Conservation (phyloP, 2,329 filamentous ascomycete genomes). For the Ophiocordyceps sinensis region DNA sequence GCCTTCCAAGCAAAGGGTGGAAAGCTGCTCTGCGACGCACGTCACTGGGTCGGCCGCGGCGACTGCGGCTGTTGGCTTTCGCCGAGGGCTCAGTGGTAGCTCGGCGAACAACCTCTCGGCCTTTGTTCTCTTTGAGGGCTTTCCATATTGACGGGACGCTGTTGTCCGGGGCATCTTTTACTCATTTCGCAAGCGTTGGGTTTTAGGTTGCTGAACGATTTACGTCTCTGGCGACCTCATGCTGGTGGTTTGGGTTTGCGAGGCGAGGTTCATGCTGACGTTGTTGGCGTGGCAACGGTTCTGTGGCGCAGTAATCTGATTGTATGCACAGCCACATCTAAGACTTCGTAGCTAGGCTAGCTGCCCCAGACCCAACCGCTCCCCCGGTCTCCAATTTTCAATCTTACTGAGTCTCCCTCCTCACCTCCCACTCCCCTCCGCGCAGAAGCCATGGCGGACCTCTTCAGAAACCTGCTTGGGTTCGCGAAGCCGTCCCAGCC, state of each 20-base stretch:
- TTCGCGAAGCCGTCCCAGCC: slow-evolving; percentile 41
- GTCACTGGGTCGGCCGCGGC: slow-evolving; percentile 14
- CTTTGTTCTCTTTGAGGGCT: slow-evolving; percentile 29
- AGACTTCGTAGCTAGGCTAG: no score
- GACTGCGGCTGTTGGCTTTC: slow-evolving; percentile 9
- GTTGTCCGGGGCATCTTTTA: slow-evolving; percentile 29
- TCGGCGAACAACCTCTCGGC: slow-evolving; percentile 35
- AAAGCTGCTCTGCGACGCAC: slow-evolving; percentile 20
- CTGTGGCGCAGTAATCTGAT: no score
- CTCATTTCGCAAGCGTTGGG: background rate
- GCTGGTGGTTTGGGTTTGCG: background rate
- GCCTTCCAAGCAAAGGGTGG: slow-evolving; percentile 14
- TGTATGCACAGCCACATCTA: no score
- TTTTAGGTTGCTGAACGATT: background rate
- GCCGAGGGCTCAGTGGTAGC: slow-evolving; percentile 34
- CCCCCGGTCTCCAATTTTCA: no score
- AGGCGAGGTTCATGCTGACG: background rate
- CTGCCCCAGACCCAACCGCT: no score
- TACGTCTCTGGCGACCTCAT: background rate
- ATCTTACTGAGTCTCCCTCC: background rate
- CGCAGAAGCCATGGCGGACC: slow-evolving; percentile 34
- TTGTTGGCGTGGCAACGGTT: slow-evolving; percentile 5
- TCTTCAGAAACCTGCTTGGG: slow-evolving; percentile 56
- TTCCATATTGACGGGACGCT: slow-evolving; percentile 35
- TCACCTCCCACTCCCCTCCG: background rate